phyloP scores from a whole-genome alignment of 1,139 yeast species.

The Saccharomycopsis hybrid region DNA sequence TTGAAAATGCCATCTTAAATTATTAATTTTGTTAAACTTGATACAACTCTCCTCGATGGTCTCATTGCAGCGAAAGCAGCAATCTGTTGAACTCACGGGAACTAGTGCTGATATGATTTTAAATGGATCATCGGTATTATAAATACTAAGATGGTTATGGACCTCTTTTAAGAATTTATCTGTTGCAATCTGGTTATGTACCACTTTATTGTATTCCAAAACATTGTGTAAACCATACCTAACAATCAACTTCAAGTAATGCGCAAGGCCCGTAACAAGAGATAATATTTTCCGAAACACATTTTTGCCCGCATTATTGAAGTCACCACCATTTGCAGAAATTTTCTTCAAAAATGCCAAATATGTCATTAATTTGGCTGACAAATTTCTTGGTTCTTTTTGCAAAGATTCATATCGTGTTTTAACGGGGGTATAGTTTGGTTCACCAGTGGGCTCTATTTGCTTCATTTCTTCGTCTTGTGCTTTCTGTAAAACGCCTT shows the following conservation, averaged over 20 bases:
- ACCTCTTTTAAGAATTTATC: slow-evolving; percentile 54
- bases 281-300: slow-evolving; percentile 41
- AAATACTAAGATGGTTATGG: slow-evolving; percentile 32
- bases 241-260: slow-evolving; percentile 78
- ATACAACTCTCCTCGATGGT: slow-evolving; percentile 82
- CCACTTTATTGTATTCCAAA: slow-evolving; percentile 53
- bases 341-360: slow-evolving; percentile 64
- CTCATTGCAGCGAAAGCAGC: slow-evolving; percentile 62
- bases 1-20: slow-evolving; percentile 68
- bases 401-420: slow-evolving; percentile 30
- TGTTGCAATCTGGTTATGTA: slow-evolving; percentile 55
- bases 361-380: slow-evolving; percentile 73
- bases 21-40: slow-evolving; percentile 40
- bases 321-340: slow-evolving; percentile 23
- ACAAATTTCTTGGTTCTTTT: slow-evolving; percentile 85
- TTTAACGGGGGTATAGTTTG: slow-evolving; percentile 13
- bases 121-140: slow-evolving; percentile 5
- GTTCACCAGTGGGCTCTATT: neutral
- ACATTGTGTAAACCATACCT: slow-evolving; percentile 77
- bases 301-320: slow-evolving; percentile 21
- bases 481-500: slow-evolving; percentile 20
- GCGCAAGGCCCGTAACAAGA: slow-evolving; percentile 88
- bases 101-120: slow-evolving; percentile 25
- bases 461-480: slow-evolving; percentile 18
- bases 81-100: slow-evolving; percentile 67